A percentile compares a stretch with the other conserved stretches of the same genome.
phyloP scores from a whole-genome alignment of 106 monocot genomes.

The Hemerocallis citrina region DNA sequence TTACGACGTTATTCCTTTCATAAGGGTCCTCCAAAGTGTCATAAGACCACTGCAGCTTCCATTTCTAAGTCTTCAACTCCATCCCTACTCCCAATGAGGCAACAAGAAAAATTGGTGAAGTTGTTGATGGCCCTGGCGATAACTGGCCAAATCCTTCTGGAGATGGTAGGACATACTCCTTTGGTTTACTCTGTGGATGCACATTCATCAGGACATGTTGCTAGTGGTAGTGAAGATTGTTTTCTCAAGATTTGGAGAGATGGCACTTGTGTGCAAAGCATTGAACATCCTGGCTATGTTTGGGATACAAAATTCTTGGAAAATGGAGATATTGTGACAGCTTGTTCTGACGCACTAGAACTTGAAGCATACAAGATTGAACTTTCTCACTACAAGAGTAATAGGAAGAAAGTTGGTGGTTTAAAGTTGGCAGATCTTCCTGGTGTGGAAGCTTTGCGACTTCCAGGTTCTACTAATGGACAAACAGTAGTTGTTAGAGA shows the following conservation, averaged over 20 bases:
- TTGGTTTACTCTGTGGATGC: slow-evolving; percentile 90
- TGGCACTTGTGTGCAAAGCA: slow-evolving; percentile 79
- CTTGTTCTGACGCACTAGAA: slow-evolving; percentile 86
- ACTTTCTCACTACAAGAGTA: slow-evolving; percentile 52
- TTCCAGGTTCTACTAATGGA: slow-evolving; percentile 74
- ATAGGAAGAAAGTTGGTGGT: slow-evolving; percentile 92
- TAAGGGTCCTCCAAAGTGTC: no score
- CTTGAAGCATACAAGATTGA: slow-evolving; percentile 52
- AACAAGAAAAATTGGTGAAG: no score
- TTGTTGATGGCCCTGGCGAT: no score
- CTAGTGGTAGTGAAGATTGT: slow-evolving; percentile 91
- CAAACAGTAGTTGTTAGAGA: slow-evolving; percentile 87
- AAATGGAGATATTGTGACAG: slow-evolving; percentile 92
- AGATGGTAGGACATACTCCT: slow-evolving; percentile 90
- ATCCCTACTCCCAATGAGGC: no score
- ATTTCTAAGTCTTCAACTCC: no score
- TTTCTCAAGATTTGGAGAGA: slow-evolving; percentile 94
- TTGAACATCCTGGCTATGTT: slow-evolving; percentile 96
- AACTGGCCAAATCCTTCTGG: slow-evolving; percentile 81
- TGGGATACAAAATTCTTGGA: slow-evolving; percentile 95
- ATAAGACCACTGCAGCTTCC: no score
- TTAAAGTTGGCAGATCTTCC: slow-evolving; percentile 86
- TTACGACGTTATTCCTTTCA: no score
- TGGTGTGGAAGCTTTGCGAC: slow-evolving; percentile 81
- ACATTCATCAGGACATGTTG: slow-evolving; percentile 82